Evolutionary conservation across 768 basidiomycete genomes (phyloP).

Genomic region (Lentinula edodes): DNA sequence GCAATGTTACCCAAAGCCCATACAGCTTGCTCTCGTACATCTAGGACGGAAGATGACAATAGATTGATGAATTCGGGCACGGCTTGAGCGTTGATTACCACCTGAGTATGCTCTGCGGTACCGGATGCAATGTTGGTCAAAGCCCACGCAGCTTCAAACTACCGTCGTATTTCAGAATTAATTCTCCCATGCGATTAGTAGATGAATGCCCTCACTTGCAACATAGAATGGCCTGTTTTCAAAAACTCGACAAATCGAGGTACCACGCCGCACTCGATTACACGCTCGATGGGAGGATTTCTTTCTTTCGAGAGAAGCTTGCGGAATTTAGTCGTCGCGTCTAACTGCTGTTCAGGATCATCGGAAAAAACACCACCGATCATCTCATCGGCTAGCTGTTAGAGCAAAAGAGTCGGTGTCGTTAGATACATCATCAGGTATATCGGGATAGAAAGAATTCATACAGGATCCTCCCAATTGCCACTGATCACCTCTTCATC

Average conservation of each 20-base stretch:
- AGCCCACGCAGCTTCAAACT: conserved; percentile 99
- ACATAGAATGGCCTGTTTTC: conserved; percentile 72
- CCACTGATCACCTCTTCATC: conserved; percentile 80
- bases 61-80: conserved; percentile 98
- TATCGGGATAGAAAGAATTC: conserved; percentile 17
- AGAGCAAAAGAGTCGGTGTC: not conserved
- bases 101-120: conserved; percentile 97
- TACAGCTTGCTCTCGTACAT: conserved; percentile 98
- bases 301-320: conserved; percentile 99
- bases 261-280: conserved; percentile 96
- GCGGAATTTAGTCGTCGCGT: conserved; percentile 97
- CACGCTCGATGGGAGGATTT: conserved; percentile 98
- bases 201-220: conserved; percentile 51
- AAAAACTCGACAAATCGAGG: conserved; percentile 97
- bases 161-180: conserved; percentile 4
- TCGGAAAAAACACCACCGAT: conserved; percentile 89
- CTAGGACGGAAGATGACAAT: conserved; percentile 87
- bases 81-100: conserved; percentile 90
- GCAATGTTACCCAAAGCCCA: conserved; percentile 99
- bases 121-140: conserved; percentile 98
- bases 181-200: not conserved
- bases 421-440: not conserved
- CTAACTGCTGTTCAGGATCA: conserved; percentile 86
- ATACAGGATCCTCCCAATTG: conserved; percentile 76
- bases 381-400: conserved; percentile 85